Evolutionary conservation across 2,329 filamentous ascomycete genomes (phyloP).

Genomic region (Epichloe elymi): DNA sequence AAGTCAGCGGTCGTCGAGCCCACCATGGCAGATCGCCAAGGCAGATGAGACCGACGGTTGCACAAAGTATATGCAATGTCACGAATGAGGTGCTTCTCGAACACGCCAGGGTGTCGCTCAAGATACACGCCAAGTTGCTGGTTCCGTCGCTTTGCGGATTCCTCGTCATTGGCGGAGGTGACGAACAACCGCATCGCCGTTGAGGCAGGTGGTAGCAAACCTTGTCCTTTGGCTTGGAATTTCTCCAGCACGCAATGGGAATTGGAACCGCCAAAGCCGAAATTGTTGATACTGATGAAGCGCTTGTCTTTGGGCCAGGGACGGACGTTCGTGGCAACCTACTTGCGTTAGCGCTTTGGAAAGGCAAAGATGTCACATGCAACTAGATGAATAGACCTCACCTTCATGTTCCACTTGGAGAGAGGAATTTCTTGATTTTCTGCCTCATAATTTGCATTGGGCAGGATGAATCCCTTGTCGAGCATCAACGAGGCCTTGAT

Average conservation of each 20-base stretch:
- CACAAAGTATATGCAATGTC: conserved; percentile 36
- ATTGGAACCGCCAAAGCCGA: conserved; percentile 34
- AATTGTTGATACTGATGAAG: conserved; percentile 36
- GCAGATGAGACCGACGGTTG: conserved; percentile 29
- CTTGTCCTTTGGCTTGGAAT: background rate
- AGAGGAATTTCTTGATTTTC: conserved; percentile 36
- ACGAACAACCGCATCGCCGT: conserved; percentile 25
- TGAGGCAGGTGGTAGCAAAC: conserved; percentile 7
- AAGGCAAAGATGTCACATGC: background rate
- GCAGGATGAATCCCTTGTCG: conserved; percentile 35
- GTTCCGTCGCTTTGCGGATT: conserved; percentile 17
- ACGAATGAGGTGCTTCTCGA: conserved; percentile 28
- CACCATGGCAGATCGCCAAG: conserved; percentile 30
- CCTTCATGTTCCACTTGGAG: conserved; percentile 35
- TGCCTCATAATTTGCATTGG: conserved; percentile 36
- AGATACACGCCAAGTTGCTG: conserved; percentile 24
- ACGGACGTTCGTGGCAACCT: conserved; percentile 7
- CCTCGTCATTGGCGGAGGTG: conserved; percentile 26
- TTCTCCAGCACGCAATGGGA: conserved; percentile 27
- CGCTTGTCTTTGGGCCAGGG: conserved; percentile 36
- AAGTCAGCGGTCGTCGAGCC: conserved; percentile 31
- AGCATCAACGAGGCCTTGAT: conserved; percentile 40
- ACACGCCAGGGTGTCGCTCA: conserved; percentile 28
- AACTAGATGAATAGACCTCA: conserved; percentile 26
- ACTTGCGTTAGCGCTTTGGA: background rate